phyloP scores from a whole-genome alignment of 495 filamentous ascomycete species.

The Tuber microsphaerosporum region DNA sequence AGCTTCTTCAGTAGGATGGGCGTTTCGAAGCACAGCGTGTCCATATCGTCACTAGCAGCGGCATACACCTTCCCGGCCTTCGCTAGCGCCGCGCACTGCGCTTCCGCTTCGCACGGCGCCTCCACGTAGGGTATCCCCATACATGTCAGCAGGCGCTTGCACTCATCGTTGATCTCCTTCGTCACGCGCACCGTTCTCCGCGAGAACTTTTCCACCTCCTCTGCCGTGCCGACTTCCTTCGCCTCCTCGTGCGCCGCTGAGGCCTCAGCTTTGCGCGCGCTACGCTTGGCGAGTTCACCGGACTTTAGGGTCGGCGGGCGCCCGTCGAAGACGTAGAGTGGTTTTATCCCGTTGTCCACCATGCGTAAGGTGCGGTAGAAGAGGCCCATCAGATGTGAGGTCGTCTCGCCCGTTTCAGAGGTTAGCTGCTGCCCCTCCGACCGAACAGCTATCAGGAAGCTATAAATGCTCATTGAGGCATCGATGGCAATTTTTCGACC shows the following conservation, averaged over 20 bases:
- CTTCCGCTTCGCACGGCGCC: slow-evolving; percentile 94
- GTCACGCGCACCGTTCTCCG: slow-evolving; percentile 90
- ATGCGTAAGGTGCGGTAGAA: slow-evolving; percentile 98
- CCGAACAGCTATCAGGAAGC: slow-evolving; percentile 93
- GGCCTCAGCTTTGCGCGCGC: slow-evolving; percentile 82
- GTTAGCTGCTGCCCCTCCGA: slow-evolving; percentile 93
- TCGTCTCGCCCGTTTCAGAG: slow-evolving; percentile 88
- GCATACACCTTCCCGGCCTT: slow-evolving; percentile 92
- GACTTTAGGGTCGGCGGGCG: slow-evolving; percentile 95
- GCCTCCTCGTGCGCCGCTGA: slow-evolving; percentile 84
- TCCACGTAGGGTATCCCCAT: slow-evolving; percentile 96
- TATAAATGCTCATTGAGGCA: slow-evolving; percentile 99
- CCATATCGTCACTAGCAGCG: slow-evolving; percentile 97
- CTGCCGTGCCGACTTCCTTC: slow-evolving; percentile 92
- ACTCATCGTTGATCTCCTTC: slow-evolving; percentile 88
- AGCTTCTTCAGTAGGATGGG: slow-evolving; percentile 87
- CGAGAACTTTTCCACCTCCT: slow-evolving; percentile 98
- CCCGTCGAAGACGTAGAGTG: slow-evolving; percentile 95
- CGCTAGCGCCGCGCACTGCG: slow-evolving; percentile 87
- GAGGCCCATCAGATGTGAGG: slow-evolving; percentile 97
- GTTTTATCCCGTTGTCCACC: slow-evolving; percentile 97
- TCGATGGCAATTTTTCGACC: slow-evolving; percentile 95
- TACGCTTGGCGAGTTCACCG: slow-evolving; percentile 88
- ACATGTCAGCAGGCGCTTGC: slow-evolving; percentile 76
- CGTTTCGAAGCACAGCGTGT: slow-evolving; percentile 89